Conservation (phyloP, 352 stramenopile species). For the Globisporangium apiculatum region DNA sequence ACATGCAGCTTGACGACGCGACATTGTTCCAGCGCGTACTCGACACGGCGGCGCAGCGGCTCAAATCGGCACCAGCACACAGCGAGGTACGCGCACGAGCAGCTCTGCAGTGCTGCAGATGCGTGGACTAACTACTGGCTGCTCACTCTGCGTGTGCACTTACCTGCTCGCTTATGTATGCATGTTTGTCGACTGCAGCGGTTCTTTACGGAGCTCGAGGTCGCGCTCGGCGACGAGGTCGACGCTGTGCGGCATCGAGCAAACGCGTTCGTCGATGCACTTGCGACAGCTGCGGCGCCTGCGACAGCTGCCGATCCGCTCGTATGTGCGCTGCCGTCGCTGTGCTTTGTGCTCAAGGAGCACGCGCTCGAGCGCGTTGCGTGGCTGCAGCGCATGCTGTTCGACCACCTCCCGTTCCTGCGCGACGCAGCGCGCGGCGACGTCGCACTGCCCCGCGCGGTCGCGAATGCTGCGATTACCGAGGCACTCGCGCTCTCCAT, state of each 20-base stretch:
- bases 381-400: constrained; percentile 25
- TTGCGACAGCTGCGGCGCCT: constrained; percentile 18
- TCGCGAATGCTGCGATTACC: constrained; percentile 21
- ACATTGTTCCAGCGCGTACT: constrained; percentile 23
- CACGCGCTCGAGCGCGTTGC: constrained; percentile 27
- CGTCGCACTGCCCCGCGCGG: constrained; percentile 15
- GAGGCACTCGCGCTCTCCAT: constrained; percentile 17
- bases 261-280: constrained; percentile 28
- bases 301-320: constrained; percentile 16
- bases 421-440: constrained; percentile 13
- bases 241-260: constrained; percentile 24
- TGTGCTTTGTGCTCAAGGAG: constrained; percentile 42
- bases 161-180: background rate
- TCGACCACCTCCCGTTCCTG: constrained; percentile 34
- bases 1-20: constrained; percentile 15
- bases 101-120: background rate
- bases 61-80: background rate
- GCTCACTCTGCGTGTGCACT: background rate
- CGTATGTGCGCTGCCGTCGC: constrained; percentile 26
- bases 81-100: background rate
- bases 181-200: constrained; percentile 13
- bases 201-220: constrained; percentile 34
- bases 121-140: background rate
- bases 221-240: constrained; percentile 28
- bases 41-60: constrained; percentile 7